Evolutionary conservation across 192 early-diverging fungal genomes (phyloP).

Genomic region (Rhizophagus sp.): DNA sequence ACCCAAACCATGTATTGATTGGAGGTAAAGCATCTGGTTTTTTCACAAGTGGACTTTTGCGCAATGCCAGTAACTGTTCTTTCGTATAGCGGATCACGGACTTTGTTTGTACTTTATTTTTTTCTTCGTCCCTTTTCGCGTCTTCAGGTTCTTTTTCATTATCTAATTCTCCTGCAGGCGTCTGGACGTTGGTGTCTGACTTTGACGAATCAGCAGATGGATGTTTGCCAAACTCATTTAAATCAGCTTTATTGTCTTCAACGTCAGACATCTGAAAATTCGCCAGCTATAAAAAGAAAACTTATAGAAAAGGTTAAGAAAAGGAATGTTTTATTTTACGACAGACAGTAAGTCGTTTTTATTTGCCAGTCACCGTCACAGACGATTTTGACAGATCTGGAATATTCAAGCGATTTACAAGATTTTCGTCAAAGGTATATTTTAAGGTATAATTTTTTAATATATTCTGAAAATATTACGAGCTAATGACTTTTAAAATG

Average conservation of each 20-base stretch:
- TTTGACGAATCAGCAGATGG: conserved; percentile 3
- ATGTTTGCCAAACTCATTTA: not conserved
- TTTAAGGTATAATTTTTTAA: not conserved
- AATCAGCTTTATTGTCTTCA: not conserved
- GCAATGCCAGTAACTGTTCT: conserved; percentile 42
- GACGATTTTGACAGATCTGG: conserved; percentile 17
- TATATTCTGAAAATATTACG: not conserved
- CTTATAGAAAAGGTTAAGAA: not conserved
- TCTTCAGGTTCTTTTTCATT: conserved; percentile 1
- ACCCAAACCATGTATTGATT: conserved; percentile 46
- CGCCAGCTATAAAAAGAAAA: not conserved
- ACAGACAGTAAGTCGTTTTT: not conserved
- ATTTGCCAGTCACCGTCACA: conserved; percentile 21
- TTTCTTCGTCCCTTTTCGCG: conserved; percentile 10
- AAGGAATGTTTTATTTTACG: not conserved
- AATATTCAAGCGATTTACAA: not conserved
- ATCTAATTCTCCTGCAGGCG: not conserved
- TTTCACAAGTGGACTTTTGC: conserved; percentile 44
- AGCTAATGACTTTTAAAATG: not conserved
- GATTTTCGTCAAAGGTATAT: not conserved
- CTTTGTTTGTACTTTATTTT: not conserved
- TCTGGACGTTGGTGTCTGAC: not conserved
- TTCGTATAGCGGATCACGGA: conserved; percentile 37
- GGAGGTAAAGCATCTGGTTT: conserved; percentile 41
- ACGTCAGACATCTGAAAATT: conserved; percentile 28